Conservation (phyloP, 2,329 filamentous ascomycete species). For the Biscogniauxia sp. region DNA sequence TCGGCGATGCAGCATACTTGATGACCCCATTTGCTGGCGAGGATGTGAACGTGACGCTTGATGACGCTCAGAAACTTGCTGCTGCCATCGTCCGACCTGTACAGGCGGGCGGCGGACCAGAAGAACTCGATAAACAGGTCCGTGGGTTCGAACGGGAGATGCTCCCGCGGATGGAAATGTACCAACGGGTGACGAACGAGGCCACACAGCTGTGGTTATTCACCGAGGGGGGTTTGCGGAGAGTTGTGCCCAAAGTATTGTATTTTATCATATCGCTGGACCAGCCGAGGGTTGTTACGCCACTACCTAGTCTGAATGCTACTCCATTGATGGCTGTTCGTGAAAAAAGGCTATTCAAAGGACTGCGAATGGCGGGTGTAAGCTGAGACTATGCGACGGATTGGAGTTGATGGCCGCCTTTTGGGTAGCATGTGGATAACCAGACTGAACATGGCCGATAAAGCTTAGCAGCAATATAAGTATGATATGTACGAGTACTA, state of each 20-base stretch:
- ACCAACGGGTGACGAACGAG: constrained; percentile 44
- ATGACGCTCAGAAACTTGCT: constrained; percentile 51
- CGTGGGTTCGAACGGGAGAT: constrained; percentile 37
- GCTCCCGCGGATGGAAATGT: constrained; percentile 35
- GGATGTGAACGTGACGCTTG: constrained; percentile 57
- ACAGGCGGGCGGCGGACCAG: constrained; percentile 19
- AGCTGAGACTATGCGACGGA: not conserved
- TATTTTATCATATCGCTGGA: constrained; percentile 9
- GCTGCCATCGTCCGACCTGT: constrained; percentile 37
- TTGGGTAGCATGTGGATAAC: not conserved
- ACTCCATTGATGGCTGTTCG: constrained; percentile 17
- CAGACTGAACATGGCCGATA: too few relatives aligned
- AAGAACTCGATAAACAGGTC: constrained; percentile 35
- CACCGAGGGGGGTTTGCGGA: constrained; percentile 28
- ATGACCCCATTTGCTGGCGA: constrained; percentile 59
- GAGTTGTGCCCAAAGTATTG: constrained; percentile 18
- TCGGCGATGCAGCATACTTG: constrained; percentile 60
- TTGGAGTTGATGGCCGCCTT: too few relatives aligned
- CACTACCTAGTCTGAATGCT: constrained; percentile 13
- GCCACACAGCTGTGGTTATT: constrained; percentile 47
- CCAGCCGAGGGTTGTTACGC: constrained; percentile 10
- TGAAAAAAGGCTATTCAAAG: constrained; percentile 11
- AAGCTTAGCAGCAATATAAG: too few relatives aligned
- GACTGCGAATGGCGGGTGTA: not conserved
- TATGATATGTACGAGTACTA: too few relatives aligned